phyloP scores from a whole-genome alignment of 345 rosid genomes.

The Corymbia maculata region DNA sequence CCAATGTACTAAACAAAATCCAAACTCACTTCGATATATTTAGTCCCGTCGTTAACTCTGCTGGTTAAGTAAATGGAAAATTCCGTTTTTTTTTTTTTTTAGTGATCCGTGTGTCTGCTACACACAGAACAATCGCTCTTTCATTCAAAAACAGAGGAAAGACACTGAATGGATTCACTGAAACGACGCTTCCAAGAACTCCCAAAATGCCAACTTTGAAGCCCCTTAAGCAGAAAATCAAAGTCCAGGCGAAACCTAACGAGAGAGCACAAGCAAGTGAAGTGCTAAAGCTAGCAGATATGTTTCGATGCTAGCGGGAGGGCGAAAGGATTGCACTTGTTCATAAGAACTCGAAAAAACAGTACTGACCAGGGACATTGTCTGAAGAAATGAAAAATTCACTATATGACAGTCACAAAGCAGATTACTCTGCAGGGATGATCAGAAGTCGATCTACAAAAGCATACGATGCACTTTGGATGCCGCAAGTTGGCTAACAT shows the following conservation, averaged over 20 bases:
- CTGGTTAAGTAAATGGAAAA: no score
- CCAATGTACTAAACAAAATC: no score
- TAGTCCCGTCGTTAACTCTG: no score
- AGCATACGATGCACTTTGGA: no score
- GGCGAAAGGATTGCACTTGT: not conserved
- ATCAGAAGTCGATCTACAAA: not conserved
- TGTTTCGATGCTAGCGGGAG: not conserved
- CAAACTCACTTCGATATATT: no score
- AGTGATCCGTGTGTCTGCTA: no score
- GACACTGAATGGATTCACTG: no score
- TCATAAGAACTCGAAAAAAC: not conserved
- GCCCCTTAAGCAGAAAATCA: not conserved
- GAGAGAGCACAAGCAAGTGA: not conserved
- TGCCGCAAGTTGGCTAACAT: no score
- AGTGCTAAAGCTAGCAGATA: not conserved
- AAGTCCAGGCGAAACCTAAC: not conserved
- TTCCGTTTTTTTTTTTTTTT: no score
- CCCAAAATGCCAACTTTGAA: not conserved
- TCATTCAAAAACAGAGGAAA: no score
- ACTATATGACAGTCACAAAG: not conserved
- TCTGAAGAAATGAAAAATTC: not conserved
- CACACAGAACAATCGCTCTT: no score
- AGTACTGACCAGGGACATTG: not conserved
- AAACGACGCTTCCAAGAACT: no score
- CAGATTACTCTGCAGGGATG: not conserved